A percentile compares a stretch with the other conserved stretches of the same genome.
Conservation (phyloP, 306 rosid species). For the Pueraria montana region DNA sequence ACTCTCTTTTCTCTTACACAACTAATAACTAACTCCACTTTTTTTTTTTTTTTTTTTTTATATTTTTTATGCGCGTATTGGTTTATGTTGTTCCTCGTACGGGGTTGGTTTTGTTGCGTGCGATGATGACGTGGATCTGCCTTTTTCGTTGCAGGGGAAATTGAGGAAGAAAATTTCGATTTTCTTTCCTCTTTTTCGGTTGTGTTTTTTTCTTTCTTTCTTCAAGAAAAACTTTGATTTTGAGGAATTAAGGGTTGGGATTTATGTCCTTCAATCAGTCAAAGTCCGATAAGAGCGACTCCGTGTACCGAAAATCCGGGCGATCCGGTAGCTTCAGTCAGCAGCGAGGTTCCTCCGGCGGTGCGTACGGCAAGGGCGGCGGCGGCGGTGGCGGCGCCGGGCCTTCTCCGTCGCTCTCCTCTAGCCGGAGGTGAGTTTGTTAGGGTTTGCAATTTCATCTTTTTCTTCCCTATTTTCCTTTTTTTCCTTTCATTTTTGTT, state of each 20-base stretch:
- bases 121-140: conserved; percentile 54
- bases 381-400: conserved; percentile 75
- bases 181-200: neutral
- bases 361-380: conserved; percentile 73
- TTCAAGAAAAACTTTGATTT: conserved; percentile 23
- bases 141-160: conserved; percentile 68
- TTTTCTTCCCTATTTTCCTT: neutral
- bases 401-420: conserved; percentile 68
- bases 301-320: conserved; percentile 71
- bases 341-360: conserved; percentile 75
- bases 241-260: conserved; percentile 78
- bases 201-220: neutral
- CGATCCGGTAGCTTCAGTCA: conserved; percentile 86
- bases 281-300: conserved; percentile 86
- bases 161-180: conserved; percentile 26
- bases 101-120: conserved; percentile 3
- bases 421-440: conserved; percentile 70
- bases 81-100: conserved; percentile 20
- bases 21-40: conserved; percentile 13
- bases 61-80: neutral
- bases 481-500: neutral
- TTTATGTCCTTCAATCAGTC: conserved; percentile 99
- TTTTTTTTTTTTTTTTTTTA: too few relatives aligned
- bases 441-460: conserved; percentile 37
- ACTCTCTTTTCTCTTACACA: neutral